These are phyloP conservation scores for Sclerotinia nivalis DNA, from an alignment of 2,329 filamentous ascomycete species.

Conservation along the genomic window DNA sequence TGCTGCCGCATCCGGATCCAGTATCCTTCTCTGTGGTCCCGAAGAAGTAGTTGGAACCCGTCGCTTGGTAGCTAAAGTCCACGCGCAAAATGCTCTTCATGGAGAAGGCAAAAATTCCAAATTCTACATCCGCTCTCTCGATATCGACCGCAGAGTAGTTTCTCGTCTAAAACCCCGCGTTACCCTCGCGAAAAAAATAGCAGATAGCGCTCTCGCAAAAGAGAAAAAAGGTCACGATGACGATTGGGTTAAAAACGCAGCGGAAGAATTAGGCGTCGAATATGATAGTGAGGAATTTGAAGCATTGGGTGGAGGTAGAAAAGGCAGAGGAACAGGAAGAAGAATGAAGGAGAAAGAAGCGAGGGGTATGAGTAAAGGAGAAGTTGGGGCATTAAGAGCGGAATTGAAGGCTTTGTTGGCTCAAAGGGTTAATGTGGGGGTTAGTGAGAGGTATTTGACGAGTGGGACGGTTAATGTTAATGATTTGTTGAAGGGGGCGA, in stretches of 20 bases:
- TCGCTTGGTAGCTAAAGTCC: slow-evolving; percentile 83
- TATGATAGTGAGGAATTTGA: slow-evolving; percentile 89
- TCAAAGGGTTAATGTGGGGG: slow-evolving; percentile 79
- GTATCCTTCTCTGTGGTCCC: slow-evolving; percentile 84
- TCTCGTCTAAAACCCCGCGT: slow-evolving; percentile 74
- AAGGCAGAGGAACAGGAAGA: slow-evolving; percentile 70
- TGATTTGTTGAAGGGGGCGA: slow-evolving; percentile 63
- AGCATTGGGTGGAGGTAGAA: slow-evolving; percentile 56
- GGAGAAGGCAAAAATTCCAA: slow-evolving; percentile 49
- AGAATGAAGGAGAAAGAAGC: slow-evolving; percentile 75
- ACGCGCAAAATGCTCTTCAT: slow-evolving; percentile 56
- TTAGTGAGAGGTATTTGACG: slow-evolving; percentile 84
- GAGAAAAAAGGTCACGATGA: slow-evolving; percentile 84
- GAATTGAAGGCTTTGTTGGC: slow-evolving; percentile 71
- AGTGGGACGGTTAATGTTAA: slow-evolving; percentile 82
- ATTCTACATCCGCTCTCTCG: slow-evolving; percentile 76
- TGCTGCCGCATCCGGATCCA: slow-evolving; percentile 73
- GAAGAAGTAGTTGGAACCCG: slow-evolving; percentile 87
- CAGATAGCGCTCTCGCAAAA: slow-evolving; percentile 80
- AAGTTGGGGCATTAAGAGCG: slow-evolving; percentile 68
- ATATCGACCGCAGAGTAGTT: slow-evolving; percentile 79
- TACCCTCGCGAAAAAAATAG: slow-evolving; percentile 80
- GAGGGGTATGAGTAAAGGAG: slow-evolving; percentile 66
- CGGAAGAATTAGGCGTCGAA: slow-evolving; percentile 90
- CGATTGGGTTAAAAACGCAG: slow-evolving; percentile 78